A percentile compares a stretch with the other conserved stretches of the same genome.
Conservation (phyloP, 1,284 basidiomycete genomes). For the Veloboletus limbatus region DNA sequence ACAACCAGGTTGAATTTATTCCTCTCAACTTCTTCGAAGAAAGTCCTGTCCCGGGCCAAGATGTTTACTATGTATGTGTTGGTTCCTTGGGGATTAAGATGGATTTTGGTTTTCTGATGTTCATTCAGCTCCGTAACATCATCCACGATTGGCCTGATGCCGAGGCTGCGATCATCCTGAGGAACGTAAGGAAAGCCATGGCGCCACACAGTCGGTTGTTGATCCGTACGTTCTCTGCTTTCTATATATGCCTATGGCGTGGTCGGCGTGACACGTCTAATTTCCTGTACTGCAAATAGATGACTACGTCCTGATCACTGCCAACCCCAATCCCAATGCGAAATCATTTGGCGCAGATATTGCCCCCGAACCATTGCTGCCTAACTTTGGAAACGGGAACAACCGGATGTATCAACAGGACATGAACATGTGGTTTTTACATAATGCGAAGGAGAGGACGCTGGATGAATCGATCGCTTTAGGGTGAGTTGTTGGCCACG, state of each 20-base stretch:
- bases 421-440: slow-evolving; percentile 27
- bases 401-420: slow-evolving; percentile 28
- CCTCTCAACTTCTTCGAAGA: slow-evolving; percentile 46
- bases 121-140: slow-evolving; percentile 25
- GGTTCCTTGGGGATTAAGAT: background rate
- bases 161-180: slow-evolving; percentile 21
- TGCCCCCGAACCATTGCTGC: slow-evolving; percentile 30
- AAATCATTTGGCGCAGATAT: slow-evolving; percentile 13
- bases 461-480: slow-evolving; percentile 21
- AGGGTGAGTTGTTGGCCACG: slow-evolving; percentile 15
- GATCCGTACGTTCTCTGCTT: slow-evolving; percentile 22
- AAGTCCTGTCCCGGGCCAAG: slow-evolving; percentile 38
- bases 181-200: slow-evolving; percentile 23
- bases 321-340: slow-evolving; percentile 4
- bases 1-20: slow-evolving; percentile 37
- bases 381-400: slow-evolving; percentile 30
- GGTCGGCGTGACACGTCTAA: background rate
- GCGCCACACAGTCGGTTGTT: slow-evolving; percentile 24
- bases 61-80: slow-evolving; percentile 46
- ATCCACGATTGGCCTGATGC: slow-evolving; percentile 28
- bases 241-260: background rate
- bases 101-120: background rate
- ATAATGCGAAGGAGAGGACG: slow-evolving; percentile 28
- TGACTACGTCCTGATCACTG: slow-evolving; percentile 17
- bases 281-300: slow-evolving; percentile 10